phyloP scores from a whole-genome alignment of 225 moss, liverwort and hornwort genomes.

The Asterella californica region DNA sequence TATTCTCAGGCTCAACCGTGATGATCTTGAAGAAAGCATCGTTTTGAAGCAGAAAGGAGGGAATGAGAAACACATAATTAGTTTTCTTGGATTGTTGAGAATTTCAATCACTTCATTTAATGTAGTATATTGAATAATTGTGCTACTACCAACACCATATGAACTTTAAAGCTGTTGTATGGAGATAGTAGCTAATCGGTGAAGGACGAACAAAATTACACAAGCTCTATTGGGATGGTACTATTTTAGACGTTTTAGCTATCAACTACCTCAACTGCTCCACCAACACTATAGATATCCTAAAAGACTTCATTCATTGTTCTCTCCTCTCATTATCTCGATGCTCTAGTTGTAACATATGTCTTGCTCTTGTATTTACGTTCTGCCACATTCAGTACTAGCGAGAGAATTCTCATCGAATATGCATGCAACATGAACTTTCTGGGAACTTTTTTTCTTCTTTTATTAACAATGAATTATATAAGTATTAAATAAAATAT shows the following conservation, averaged over 20 bases:
- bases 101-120: background rate
- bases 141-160: background rate
- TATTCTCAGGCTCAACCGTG: no score
- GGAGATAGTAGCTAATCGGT: background rate
- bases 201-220: background rate
- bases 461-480: no score
- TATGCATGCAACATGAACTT: no score
- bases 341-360: background rate
- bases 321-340: background rate
- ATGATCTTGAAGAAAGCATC: no score
- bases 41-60: background rate
- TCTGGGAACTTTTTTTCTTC: no score
- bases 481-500: no score
- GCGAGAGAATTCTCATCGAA: background rate
- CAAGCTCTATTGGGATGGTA: background rate
- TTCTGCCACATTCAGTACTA: background rate
- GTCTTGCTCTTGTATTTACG: background rate
- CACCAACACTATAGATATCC: background rate
- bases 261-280: background rate
- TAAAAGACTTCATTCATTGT: background rate
- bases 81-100: background rate
- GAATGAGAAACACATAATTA: background rate
- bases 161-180: background rate
- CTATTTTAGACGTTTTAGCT: background rate
- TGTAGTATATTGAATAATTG: background rate